Conservation (phyloP, 129 eudicot species). For the Smallanthus sonchifolius region DNA sequence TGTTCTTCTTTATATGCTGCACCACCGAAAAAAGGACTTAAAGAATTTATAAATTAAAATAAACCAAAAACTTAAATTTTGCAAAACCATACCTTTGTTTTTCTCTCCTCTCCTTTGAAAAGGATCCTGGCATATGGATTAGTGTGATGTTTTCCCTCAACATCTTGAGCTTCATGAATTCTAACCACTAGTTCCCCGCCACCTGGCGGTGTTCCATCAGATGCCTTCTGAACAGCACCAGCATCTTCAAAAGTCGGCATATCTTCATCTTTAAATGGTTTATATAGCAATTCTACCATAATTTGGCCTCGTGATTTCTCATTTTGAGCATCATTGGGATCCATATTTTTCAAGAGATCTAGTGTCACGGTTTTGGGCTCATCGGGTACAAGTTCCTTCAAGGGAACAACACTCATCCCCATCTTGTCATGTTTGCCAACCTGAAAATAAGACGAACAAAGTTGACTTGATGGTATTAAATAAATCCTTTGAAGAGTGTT, state of each 20-base stretch:
- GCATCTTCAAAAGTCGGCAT: constrained; percentile 48
- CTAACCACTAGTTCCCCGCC: constrained; percentile 81
- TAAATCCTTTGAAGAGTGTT: constrained; percentile 1
- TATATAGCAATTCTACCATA: constrained; percentile 66
- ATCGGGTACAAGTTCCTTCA: constrained; percentile 70
- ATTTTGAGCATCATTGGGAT: constrained; percentile 64
- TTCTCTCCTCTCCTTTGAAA: constrained; percentile 86
- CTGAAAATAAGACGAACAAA: constrained; percentile 23
- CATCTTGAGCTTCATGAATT: constrained; percentile 89
- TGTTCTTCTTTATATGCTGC: constrained; percentile 82
- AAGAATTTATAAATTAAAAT: background rate
- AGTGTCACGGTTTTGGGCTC: constrained; percentile 68
- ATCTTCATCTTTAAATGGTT: constrained; percentile 85
- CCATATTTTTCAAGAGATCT: constrained; percentile 74
- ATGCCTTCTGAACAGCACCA: constrained; percentile 56
- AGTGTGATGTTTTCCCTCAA: constrained; percentile 94
- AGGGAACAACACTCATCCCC: constrained; percentile 79
- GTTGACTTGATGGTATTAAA: background rate
- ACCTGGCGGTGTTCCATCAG: constrained; percentile 84
- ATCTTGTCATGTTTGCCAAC: constrained; percentile 90
- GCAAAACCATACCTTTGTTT: constrained; percentile 60
- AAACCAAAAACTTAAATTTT: background rate
- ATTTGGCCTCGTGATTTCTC: constrained; percentile 88
- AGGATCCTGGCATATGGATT: constrained; percentile 77
- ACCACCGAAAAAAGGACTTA: background rate